Conservation (phyloP, 1,139 yeast species). For the Protomyces gravidus region DNA sequence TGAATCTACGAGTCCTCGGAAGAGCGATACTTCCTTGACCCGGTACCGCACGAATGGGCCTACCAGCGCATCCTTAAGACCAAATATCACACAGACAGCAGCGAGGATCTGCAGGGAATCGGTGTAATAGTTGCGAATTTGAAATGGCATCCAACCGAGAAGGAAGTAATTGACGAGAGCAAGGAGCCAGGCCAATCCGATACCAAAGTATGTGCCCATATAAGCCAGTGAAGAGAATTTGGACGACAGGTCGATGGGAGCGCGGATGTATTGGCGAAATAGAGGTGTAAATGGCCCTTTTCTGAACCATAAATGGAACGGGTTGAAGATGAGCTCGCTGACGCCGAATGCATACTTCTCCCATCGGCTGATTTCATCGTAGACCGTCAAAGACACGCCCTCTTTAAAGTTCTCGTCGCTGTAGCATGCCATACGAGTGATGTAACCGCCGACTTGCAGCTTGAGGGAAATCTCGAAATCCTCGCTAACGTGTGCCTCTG, state of each 20-base stretch:
- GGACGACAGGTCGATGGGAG: constrained; percentile 30
- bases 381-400: constrained; percentile 32
- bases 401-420: constrained; percentile 30
- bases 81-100: constrained; percentile 31
- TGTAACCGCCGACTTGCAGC: constrained; percentile 30
- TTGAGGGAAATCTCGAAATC: constrained; percentile 33
- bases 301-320: constrained; percentile 27
- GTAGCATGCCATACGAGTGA: constrained; percentile 29
- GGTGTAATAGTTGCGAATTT: constrained; percentile 30
- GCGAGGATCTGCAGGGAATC: constrained; percentile 30
- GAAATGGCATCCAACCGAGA: constrained; percentile 31
- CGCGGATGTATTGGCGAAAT: constrained; percentile 28
- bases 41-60: constrained; percentile 32
- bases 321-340: constrained; percentile 30
- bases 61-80: constrained; percentile 31
- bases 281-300: constrained; percentile 31
- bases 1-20: constrained; percentile 9
- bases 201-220: constrained; percentile 32
- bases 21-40: constrained; percentile 23
- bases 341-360: constrained; percentile 33
- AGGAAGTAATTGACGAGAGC: constrained; percentile 31
- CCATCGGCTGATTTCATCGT: constrained; percentile 33
- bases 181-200: constrained; percentile 28
- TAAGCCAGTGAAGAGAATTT: constrained; percentile 31
- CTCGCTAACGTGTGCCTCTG: constrained; percentile 32